These are phyloP conservation scores for Collybia nuda DNA, from an alignment of 768 basidiomycete species.

Conservation along the genomic window DNA sequence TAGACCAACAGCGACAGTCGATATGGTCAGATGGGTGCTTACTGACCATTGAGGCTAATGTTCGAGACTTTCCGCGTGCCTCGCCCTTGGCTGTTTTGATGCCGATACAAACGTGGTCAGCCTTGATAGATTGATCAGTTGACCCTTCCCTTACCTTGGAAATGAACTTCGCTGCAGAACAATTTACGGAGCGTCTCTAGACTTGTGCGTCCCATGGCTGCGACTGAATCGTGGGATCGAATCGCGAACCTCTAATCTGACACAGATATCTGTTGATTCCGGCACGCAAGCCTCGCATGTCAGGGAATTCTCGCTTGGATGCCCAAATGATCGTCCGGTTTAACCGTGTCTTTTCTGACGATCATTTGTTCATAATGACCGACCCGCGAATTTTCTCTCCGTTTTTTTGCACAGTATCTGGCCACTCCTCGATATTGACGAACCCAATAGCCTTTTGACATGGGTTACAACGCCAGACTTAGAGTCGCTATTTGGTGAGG, in stretches of 20 bases:
- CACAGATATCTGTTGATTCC: constrained; percentile 20
- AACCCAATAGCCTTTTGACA: constrained; percentile 9
- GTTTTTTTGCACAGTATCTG: constrained; percentile 9
- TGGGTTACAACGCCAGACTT: constrained; percentile 35
- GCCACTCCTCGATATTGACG: constrained; percentile 10
- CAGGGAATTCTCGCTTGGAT: constrained; percentile 39
- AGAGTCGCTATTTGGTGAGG: constrained; percentile 55
- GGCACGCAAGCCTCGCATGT: constrained; percentile 34
- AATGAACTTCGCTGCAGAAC: constrained; percentile 7
- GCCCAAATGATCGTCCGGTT: constrained; percentile 37
- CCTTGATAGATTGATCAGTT: constrained; percentile 11
- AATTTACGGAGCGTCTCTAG: neutral
- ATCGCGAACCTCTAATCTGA: constrained; percentile 22
- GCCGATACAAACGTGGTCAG: constrained; percentile 11
- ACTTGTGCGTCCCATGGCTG: constrained; percentile 6
- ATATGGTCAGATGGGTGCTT: too few relatives aligned
- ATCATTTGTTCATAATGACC: constrained; percentile 34
- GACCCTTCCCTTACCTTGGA: neutral
- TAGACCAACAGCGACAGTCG: too few relatives aligned
- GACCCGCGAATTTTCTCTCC: constrained; percentile 16
- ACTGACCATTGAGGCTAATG: neutral
- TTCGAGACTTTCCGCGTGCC: constrained; percentile 12
- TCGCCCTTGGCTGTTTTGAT: constrained; percentile 12
- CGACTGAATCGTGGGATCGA: constrained; percentile 47
- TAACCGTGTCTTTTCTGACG: constrained; percentile 40